Base-by-base conservation (phyloP, 2,329 filamentous ascomycete species). In the Cladophialophora chaetospira region DNA sequence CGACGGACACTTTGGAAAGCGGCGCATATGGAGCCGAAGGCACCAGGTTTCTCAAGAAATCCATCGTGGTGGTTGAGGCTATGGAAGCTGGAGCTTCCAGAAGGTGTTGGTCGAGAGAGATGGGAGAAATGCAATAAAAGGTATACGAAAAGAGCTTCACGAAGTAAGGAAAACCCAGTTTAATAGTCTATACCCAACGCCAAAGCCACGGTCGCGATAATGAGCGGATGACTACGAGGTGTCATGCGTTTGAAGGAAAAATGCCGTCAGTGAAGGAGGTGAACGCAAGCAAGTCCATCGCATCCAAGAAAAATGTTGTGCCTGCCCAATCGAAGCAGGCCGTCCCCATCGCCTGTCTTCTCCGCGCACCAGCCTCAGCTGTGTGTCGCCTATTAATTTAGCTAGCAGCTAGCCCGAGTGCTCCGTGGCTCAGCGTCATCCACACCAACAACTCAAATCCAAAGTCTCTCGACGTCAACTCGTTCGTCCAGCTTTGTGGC, bases 1-100 rank as follows among this genome's bases (percentile, higher is more conserved):
- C 15, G 15, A 49, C 28, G 5, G 53, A 17, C 6, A 33, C 33
- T 15, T 47, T 31, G 19, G 49, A 21, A 53, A 52, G 25, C n/a
- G 47, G 28, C 29, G 45, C 15, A 26, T 17, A 10, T 9, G 28
- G 15, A 28, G 50, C 26, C 15, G 40, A 45, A 13, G 17, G 21
- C 10, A 53, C 35, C 15, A 52, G 36, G 11, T 42, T 54, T 31
- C 25, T 56, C 40, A 60, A 45, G 35, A 56, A 53, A 46, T 60
- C 43, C 53, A 60, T 57, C 17, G 21, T 46, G 29, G 40, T 25
- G 29, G 44, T 33, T 26, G 19, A 36, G 10, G 36, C 29, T 15
- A 28, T 19, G 21, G 8, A 19, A 28, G 51, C n/a, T 13, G 21
- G 31, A 38, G 36, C 36, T 40, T 40, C n/a, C 10, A 17, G 17